Evolutionary conservation across 176 grass and related monocot species (phyloP), one percentile per base, ranked within the genome.

Genomic region (Oryza rufipogon): DNA sequence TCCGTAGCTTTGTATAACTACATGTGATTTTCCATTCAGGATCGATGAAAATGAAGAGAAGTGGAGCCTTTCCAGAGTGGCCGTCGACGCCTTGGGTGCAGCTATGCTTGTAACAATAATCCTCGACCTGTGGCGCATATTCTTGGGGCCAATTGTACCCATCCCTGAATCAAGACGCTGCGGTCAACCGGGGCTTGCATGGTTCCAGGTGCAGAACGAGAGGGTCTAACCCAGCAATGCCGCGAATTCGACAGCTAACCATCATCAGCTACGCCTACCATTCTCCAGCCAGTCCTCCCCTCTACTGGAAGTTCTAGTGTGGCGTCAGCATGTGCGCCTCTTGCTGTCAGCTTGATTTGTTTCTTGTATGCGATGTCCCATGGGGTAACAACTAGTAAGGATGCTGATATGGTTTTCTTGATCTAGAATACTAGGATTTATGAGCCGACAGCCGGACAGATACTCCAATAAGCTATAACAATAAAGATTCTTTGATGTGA

Each of bases 31-130:
- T 10, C 2, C 34, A 22, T 68, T 82, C 80, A 82, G 80, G 68
- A 82, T 82, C 7, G 80, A 71, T 0, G 80, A 82, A 63, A 95
- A 90, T 6, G 49, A 34, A 45, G 80, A 82, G 80, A 90, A 87
- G 80, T 98, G 95, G 95, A 79, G 45, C 92, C 76, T 98, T 60
- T 65, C 89, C 42, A 98, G 95, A 71, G 92, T 98, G 46, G 95
- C 92, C 6, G 79, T 98, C 7, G 92, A 98, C 47, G 85, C 92
- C 49, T 22, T 95, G n/a, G 95, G 95, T 0, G 95, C 95, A 14
- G 95, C 95, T 0, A 98, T 98, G 95, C 92, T 98, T 11, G 95
- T 95, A 6, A 98, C 95, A 2, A 98, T 98, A 76, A 91, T 98
- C 28, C 89, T 98, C 0, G 95, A 98, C 56, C 36, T 98, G 1